Conservation (phyloP, 208 protist species). For the Angomonas ambiguus region DNA sequence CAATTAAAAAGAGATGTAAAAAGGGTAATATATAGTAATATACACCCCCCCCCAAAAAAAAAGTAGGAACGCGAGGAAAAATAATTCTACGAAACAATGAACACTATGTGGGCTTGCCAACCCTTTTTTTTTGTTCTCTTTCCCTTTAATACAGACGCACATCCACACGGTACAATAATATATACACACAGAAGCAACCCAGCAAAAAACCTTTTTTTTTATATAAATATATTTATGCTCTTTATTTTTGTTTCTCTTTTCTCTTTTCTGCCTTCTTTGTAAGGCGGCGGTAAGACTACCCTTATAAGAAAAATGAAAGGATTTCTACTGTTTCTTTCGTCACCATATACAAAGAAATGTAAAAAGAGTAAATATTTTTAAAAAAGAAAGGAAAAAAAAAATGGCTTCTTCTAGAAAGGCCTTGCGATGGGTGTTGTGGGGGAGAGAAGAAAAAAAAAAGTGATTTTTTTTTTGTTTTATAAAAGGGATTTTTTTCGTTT, state of each 20-base stretch:
- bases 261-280: not conserved
- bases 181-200: constrained; percentile 10
- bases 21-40: not conserved
- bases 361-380: not conserved
- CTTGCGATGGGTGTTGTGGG: not conserved
- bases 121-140: constrained; percentile 9
- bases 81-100: not conserved
- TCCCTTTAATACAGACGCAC: constrained; percentile 4
- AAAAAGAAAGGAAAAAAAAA: not conserved
- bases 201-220: constrained; percentile 5
- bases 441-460: not conserved
- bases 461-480: not conserved
- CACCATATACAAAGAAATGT: not conserved
- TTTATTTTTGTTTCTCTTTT: constrained; percentile 16
- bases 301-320: not conserved
- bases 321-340: not conserved
- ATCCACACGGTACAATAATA: not conserved
- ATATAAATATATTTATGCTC: constrained; percentile 16
- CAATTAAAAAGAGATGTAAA: not conserved
- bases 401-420: constrained; percentile 10
- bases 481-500: not conserved
- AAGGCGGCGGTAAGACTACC: not conserved
- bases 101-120: not conserved
- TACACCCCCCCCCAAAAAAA: constrained; percentile 1
- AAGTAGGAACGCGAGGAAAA: constrained; percentile 11